Evolutionary conservation across 495 filamentous ascomycete species (phyloP).

Genomic region (Neurospora sp.): DNA sequence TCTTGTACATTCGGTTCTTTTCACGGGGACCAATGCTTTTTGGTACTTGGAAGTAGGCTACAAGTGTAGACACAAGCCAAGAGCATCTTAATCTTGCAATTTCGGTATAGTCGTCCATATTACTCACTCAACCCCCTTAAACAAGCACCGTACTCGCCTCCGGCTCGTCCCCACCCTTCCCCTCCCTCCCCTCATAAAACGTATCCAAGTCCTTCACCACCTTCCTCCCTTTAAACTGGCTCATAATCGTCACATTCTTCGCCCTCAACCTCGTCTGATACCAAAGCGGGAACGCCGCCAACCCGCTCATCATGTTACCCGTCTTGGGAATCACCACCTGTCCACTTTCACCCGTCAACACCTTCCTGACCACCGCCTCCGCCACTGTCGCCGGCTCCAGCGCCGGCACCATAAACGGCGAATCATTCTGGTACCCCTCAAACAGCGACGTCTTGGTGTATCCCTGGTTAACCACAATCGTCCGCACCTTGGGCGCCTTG

Average conservation of each 20-base stretch:
- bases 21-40: no score
- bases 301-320: constrained; percentile 19
- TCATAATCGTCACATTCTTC: constrained; percentile 32
- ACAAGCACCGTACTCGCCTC: constrained; percentile 28
- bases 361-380: constrained; percentile 49
- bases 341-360: constrained; percentile 45
- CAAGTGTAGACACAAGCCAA: no score
- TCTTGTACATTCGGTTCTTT: no score
- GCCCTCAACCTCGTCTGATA: constrained; percentile 27
- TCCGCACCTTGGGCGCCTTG: constrained; percentile 53
- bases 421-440: constrained; percentile 44
- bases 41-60: no score
- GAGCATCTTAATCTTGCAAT: no score
- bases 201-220: constrained; percentile 36
- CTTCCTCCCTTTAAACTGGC: constrained; percentile 34
- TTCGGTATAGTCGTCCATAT: no score
- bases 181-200: constrained; percentile 25
- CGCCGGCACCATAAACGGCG: constrained; percentile 41
- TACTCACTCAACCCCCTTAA: neutral
- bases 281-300: constrained; percentile 37
- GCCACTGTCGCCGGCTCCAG: constrained; percentile 55
- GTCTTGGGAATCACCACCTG: constrained; percentile 46
- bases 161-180: constrained; percentile 5
- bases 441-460: constrained; percentile 55
- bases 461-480: constrained; percentile 55